phyloP scores from a whole-genome alignment of 2,329 filamentous ascomycete genomes.

The Fusarium cyanostomum region DNA sequence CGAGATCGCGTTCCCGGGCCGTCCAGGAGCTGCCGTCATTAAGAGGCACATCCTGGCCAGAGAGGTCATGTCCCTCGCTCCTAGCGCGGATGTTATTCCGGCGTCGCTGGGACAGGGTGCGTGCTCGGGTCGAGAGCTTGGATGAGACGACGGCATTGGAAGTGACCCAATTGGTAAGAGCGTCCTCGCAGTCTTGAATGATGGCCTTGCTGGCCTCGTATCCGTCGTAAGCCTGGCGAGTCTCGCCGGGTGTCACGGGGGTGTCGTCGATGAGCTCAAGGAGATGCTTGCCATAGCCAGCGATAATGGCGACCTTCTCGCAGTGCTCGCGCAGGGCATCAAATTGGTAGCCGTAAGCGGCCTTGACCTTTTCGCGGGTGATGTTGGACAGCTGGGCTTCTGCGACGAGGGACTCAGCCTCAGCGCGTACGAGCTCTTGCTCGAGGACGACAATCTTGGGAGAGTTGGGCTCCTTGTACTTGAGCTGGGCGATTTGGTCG shows the following conservation, averaged over 20 bases:
- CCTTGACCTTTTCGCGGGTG: slow-evolving; percentile 98
- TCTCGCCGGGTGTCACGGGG: slow-evolving; percentile 96
- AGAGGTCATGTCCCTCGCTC: slow-evolving; percentile 82
- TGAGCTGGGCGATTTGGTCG: slow-evolving; percentile 97
- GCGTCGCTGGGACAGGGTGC: slow-evolving; percentile 86
- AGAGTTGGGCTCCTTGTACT: slow-evolving; percentile 99
- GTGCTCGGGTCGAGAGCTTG: slow-evolving; percentile 86
- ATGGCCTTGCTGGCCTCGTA: slow-evolving; percentile 99
- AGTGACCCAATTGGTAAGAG: slow-evolving; percentile 95
- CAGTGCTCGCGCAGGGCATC: slow-evolving; percentile 96
- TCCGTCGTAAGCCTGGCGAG: slow-evolving; percentile 92
- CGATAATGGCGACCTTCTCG: slow-evolving; percentile 98
- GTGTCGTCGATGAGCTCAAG: slow-evolving; percentile 96
- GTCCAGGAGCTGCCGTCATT: slow-evolving; percentile 88
- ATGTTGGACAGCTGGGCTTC: slow-evolving; percentile 99
- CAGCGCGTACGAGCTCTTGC: slow-evolving; percentile 97
- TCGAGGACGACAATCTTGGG: slow-evolving; percentile 97
- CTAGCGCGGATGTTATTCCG: slow-evolving; percentile 74
- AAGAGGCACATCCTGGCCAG: slow-evolving; percentile 80
- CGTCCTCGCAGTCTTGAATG: slow-evolving; percentile 98
- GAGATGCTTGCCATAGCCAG: slow-evolving; percentile 97
- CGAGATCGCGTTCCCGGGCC: slow-evolving; percentile 72
- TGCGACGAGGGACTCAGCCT: slow-evolving; percentile 98
- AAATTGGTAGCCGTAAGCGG: slow-evolving; percentile 97
- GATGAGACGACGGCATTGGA: slow-evolving; percentile 89